Conservation (phyloP, 352 stramenopile species). For the Globisporangium rhizosaccharum region DNA sequence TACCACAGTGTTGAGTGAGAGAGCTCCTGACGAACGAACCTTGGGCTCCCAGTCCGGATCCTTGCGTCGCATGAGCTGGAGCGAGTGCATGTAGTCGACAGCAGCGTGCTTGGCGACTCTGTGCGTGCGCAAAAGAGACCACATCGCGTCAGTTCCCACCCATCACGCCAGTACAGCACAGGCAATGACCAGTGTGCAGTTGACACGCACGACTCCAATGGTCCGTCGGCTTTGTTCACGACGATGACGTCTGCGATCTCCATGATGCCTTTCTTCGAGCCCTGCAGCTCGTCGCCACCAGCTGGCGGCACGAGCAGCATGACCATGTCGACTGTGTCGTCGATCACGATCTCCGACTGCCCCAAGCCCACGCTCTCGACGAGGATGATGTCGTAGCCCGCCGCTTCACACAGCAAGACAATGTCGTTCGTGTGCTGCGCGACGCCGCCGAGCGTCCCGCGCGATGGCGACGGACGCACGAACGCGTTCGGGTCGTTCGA, state of each 20-base stretch:
- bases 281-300: slow-evolving; percentile 95
- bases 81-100: slow-evolving; percentile 74
- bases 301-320: slow-evolving; percentile 93
- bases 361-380: slow-evolving; percentile 97
- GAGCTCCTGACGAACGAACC: slow-evolving; percentile 13
- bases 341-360: slow-evolving; percentile 96
- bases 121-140: neutral
- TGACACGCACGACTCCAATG: slow-evolving; percentile 42
- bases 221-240: slow-evolving; percentile 97
- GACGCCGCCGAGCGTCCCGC: slow-evolving; percentile 74
- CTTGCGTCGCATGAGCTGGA: slow-evolving; percentile 82
- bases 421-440: slow-evolving; percentile 88
- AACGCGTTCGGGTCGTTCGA: slow-evolving; percentile 90
- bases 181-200: no score
- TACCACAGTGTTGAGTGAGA: neutral
- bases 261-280: slow-evolving; percentile 98
- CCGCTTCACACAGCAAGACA: slow-evolving; percentile 92
- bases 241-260: slow-evolving; percentile 96
- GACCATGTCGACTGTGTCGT: slow-evolving; percentile 95
- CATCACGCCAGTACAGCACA: neutral
- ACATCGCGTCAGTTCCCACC: neutral
- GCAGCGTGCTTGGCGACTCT: slow-evolving; percentile 69
- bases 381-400: slow-evolving; percentile 93
- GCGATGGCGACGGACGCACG: slow-evolving; percentile 89
- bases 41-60: slow-evolving; percentile 77